These are phyloP conservation scores for Calonectria leucothoes DNA, from an alignment of 2,329 filamentous ascomycete genomes.

Conservation along the genomic window DNA sequence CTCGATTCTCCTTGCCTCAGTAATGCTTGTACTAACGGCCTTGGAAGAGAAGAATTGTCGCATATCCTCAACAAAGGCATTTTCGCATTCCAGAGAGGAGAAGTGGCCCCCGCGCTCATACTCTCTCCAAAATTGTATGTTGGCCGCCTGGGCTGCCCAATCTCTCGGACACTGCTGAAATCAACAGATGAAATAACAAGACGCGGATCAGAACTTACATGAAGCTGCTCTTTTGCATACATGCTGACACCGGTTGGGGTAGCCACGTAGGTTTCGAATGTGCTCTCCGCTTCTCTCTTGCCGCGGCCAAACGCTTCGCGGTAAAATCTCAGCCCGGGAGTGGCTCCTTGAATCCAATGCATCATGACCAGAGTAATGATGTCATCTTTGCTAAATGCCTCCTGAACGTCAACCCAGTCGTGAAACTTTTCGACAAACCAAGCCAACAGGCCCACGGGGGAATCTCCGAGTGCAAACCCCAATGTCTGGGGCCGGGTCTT, in stretches of 20 bases:
- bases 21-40: conserved; percentile 36
- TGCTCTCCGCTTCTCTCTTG: not conserved
- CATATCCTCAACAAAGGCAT: conserved; percentile 1
- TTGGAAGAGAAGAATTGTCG: not conserved
- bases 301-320: conserved; percentile 11
- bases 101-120: conserved; percentile 4
- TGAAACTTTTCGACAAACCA: conserved; percentile 85
- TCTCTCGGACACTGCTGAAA: not conserved
- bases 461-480: conserved; percentile 74
- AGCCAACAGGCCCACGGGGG: conserved; percentile 73
- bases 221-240: conserved; percentile 17
- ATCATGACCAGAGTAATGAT: conserved; percentile 14
- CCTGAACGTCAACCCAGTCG: conserved; percentile 72
- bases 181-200: not conserved
- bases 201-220: not conserved
- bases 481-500: conserved; percentile 76
- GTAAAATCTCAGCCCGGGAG: conserved; percentile 3
- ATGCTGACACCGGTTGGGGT: conserved; percentile 8
- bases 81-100: not conserved
- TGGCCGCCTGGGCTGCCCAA: conserved; percentile 2
- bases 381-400: not conserved
- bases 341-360: conserved; percentile 16
- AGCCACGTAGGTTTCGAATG: conserved; percentile 9
- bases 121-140: conserved; percentile 13
- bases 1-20: not conserved